Base-by-base conservation (phyloP, 108 stramenopile genomes). In the Pseudonitzschia multiseries region DNA sequence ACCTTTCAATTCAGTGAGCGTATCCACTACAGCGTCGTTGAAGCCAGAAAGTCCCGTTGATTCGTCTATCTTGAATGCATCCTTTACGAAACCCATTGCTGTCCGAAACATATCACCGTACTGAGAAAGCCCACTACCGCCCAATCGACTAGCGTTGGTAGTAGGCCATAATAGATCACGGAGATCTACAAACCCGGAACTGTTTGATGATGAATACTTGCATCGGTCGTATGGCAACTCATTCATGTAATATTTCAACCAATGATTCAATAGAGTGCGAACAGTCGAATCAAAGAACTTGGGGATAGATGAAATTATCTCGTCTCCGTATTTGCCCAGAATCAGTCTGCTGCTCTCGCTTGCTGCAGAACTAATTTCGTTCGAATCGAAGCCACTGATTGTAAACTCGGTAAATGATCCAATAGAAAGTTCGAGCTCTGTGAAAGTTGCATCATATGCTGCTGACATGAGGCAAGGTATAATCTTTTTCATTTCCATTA, bases 31-130 rank as follows among this genome's bases (percentile, higher is more conserved):
- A 28, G 80, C 41, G 28, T 86, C 80, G 67, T 91, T 91, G 32
- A 91, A 69, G 31, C 71, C 68, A 17, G 89, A 79, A 10, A 85
- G 65, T 3, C 89, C 92, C 32, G 71, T 71, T 14, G 53, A 62
- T 14, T 75, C 64, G 53, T 91, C 86, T 28, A 62, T 77, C 36
- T 86, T 67, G 52, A 89, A 82, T 6, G 89, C 29, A 27, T 83
- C 77, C 52, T 83, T 66, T 20, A 84, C 65, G 26, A 83, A 44
- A 8, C 73, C 70, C 33, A 73, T 56, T 0, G 74, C 70, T 72
- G 71, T 81, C 20, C 73, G 62, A 40, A 89, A 73, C 31, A 89
- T 59, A 62, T 84, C 68, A 28, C 91, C 91, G 65, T 89, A 92
- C 2, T 73, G 83, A 26, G 75, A 70, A 18, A 50, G 31, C 26